Base-by-base conservation (phyloP, 805 yeast genomes). In the Candida awuae region DNA sequence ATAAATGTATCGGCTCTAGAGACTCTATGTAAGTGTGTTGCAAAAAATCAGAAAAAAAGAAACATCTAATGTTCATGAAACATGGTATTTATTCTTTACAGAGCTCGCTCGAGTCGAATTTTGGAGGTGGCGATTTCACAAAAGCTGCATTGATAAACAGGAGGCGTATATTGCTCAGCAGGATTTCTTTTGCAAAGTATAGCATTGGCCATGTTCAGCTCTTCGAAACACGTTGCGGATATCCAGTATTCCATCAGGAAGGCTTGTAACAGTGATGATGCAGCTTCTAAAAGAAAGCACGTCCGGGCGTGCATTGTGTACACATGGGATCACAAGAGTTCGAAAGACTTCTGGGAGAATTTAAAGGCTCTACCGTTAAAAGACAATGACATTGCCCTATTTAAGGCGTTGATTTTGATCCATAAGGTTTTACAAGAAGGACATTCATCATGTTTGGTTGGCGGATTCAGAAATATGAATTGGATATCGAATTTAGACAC, bases 401-500 rank as follows among this genome's bases (percentile, higher is more conserved):
- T 87, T 66, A 90, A 90, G 57, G 80, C 94, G 13, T 66, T 92
- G 54, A 83, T 88, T 38, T 71, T 84, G 47, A 71, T 87, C 34
- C 97, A 90, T 54, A 88, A 90, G 53, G 90, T 92, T 6, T 64
- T 90, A n/a, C 97, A 92, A 58, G 98, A 90, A 61, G 98, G 98
- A n/a, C 97, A 90, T 58, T 86, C 86, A 12, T 72, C 84, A 20
- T 78, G 85, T 6, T 63, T 90, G 51, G 69, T 74, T 37, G 96
- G 86, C 52, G 97, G 86, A 2, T 82, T 77, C 52, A 68, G 76
- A 45, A 85, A 87, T 56, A 66, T 77, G 36, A 82, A 77, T 37
- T 90, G 94, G 80, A 68, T 90, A 34, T 74, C 78, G 39, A 73
- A 87, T 14, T 66, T 92, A 41, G 80, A 79, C 2, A 68, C 86